Percentiles rank a stretch among this genome's conserved stretches.
phyloP scores from a whole-genome alignment of 2,329 filamentous ascomycete genomes.

The Nectriaceae sp. region DNA sequence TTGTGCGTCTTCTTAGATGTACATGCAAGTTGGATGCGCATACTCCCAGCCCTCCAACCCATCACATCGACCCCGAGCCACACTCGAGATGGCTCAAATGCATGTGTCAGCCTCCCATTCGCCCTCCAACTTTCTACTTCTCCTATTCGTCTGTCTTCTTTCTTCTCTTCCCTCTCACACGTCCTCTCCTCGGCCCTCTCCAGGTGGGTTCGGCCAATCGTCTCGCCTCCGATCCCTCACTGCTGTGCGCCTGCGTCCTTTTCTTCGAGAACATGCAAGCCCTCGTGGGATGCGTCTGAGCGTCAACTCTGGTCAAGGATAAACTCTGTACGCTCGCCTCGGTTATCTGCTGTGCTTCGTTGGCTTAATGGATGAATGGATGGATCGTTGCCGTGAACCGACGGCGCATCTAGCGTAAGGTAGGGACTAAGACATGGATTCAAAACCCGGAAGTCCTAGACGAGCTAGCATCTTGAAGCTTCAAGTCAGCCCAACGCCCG shows the following conservation, averaged over 20 bases:
- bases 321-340: slow-evolving; percentile 4
- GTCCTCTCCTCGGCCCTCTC: background rate
- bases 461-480: too few relatives aligned
- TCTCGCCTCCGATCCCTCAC: slow-evolving; percentile 1
- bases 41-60: too few relatives aligned
- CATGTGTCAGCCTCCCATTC: slow-evolving; percentile 27
- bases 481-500: too few relatives aligned
- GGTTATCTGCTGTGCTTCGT: slow-evolving; percentile 13
- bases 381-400: background rate
- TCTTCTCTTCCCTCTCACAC: background rate
- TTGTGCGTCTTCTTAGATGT: too few relatives aligned
- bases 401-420: too few relatives aligned
- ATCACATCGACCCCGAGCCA: too few relatives aligned
- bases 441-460: too few relatives aligned
- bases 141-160: background rate
- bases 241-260: slow-evolving; percentile 2
- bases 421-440: too few relatives aligned
- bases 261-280: slow-evolving; percentile 15
- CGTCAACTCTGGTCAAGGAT: background rate
- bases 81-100: too few relatives aligned
- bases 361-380: slow-evolving; percentile 15
- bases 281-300: too few relatives aligned
- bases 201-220: slow-evolving; percentile 16
- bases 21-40: too few relatives aligned
- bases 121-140: slow-evolving; percentile 1